These are phyloP conservation scores for Mucor sp. DNA, from an alignment of 371 early-diverging fungal genomes.

Conservation along the genomic window DNA sequence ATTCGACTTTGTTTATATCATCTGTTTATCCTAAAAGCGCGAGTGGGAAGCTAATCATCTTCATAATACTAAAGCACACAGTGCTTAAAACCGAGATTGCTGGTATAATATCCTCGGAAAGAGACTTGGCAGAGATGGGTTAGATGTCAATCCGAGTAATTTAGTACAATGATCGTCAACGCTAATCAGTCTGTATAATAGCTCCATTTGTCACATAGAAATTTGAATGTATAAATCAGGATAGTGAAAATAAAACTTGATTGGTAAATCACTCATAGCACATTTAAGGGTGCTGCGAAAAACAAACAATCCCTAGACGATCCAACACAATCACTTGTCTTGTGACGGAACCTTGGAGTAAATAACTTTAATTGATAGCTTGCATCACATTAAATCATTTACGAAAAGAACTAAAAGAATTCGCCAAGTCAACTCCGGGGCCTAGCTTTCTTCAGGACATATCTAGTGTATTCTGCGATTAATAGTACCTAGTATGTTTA, in stretches of 20 bases:
- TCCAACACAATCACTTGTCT: neutral
- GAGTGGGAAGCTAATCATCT: neutral
- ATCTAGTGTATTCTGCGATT: neutral
- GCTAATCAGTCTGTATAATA: neutral
- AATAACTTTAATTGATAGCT: neutral
- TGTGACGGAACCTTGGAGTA: neutral
- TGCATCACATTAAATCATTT: slow-evolving; percentile 1
- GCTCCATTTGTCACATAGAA: neutral
- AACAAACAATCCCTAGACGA: neutral
- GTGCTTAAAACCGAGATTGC: neutral
- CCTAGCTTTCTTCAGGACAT: neutral
- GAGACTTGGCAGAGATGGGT: neutral
- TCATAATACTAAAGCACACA: neutral
- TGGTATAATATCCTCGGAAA: neutral
- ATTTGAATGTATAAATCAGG: neutral
- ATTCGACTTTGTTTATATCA: neutral
- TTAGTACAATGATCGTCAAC: neutral
- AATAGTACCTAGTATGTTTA: neutral
- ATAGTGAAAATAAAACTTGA: neutral
- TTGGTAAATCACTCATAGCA: neutral
- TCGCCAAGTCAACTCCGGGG: neutral
- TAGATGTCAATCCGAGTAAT: neutral
- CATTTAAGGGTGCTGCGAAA: neutral
- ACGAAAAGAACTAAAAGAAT: slow-evolving; percentile 1
- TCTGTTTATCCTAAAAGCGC: neutral